Evolutionary conservation across 768 basidiomycete species (phyloP), one percentile per base, ranked within the genome.

Genomic region (Leucogyrophana mollusca): DNA sequence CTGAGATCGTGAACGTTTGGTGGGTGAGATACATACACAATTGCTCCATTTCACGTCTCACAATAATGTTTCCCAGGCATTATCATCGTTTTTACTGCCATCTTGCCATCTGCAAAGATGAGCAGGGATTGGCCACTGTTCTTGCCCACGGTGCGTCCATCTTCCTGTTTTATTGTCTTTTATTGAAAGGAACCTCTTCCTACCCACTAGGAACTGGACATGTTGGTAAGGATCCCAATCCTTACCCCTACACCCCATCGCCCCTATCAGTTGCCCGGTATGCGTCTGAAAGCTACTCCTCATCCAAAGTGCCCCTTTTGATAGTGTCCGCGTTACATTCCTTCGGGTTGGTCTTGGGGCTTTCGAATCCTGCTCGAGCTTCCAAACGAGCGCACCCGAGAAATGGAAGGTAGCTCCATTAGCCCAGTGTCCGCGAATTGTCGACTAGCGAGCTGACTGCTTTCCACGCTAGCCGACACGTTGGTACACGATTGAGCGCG

Each of bases 51-150:
- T 10, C 4, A 35, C 25, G 23, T 20, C 27, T 24, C 21, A 32
- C 50, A 34, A 9, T 22, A 40, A 17, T 35, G 33, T 30, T n/a
- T 9, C 3, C 20, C 56, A 82, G 87, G 86, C 1, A 76, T 83
- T 40, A 83, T 96, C 43, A 77, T 93, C 24, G 88, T 97, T 9
- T 95, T 90, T 58, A 93, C 91, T 0, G 94, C 94, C 0, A 90
- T 96, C 27, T 63, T 96, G 3, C 90, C 88, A 68, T 94, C 5
- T 84, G 83, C 37, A 71, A 69, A 50, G 83, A 91, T 51, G 90
- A 93, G 54, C 78, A 87, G 56, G 91, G 90, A 0, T 69, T 97
- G 0, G 90, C 94, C 1, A 84, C 85, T 14, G 85, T 96, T 1
- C 67, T 97, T 3, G 80, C 87, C 1, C 94, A 96, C 62, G 91